A percentile compares a stretch with the other conserved stretches of the same genome.
Conservation (phyloP, 495 filamentous ascomycete species). For the Darksidea phi region DNA sequence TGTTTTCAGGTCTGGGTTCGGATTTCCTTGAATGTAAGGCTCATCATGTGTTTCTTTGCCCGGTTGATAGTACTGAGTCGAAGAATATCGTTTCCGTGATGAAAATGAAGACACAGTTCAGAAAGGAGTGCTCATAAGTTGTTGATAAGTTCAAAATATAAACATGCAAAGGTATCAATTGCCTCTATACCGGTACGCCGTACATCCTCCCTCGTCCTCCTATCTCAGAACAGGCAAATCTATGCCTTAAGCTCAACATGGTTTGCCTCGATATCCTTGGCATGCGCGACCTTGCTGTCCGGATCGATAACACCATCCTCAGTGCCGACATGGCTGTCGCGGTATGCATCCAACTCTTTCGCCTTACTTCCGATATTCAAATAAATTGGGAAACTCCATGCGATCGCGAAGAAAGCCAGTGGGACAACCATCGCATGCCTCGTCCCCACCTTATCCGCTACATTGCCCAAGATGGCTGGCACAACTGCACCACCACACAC, state of each 20-base stretch:
- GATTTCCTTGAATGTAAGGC: too few species aligned
- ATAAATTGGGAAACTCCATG: constrained; percentile 51
- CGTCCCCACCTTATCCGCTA: constrained; percentile 51
- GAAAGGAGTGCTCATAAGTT: too few species aligned
- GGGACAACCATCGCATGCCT: constrained; percentile 47
- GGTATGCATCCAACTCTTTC: constrained; percentile 50
- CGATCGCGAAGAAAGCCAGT: constrained; percentile 43
- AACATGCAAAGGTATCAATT: too few species aligned
- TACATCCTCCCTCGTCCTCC: too few species aligned
- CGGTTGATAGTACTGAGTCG: too few species aligned
- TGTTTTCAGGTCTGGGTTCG: too few species aligned
- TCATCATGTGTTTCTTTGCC: too few species aligned
- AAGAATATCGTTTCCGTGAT: too few species aligned
- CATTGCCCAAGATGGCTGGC: constrained; percentile 63
- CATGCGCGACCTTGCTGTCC: constrained; percentile 21
- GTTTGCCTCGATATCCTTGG: constrained; percentile 28
- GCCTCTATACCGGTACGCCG: too few species aligned
- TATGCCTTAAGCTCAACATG: constrained; percentile 22
- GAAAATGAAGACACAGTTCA: too few species aligned
- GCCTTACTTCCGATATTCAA: constrained; percentile 48
- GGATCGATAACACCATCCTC: constrained; percentile 28
- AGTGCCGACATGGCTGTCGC: constrained; percentile 44
- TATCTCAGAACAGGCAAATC: too few species aligned
- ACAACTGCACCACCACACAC: constrained; percentile 66
- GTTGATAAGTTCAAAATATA: too few species aligned